phyloP scores from a whole-genome alignment of 179 eudicot species.

The Patellifolia procumbens region DNA sequence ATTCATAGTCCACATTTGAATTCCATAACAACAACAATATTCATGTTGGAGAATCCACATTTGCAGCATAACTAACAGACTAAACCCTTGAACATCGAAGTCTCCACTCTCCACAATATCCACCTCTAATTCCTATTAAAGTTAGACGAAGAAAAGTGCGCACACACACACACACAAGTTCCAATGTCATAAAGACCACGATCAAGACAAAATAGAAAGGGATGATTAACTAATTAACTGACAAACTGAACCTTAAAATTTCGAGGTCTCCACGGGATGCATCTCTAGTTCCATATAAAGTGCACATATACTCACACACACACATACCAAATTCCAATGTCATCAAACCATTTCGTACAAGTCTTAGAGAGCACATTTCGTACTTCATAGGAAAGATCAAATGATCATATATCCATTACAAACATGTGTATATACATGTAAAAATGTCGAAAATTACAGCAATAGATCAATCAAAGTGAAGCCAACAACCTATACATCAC shows the following conservation, averaged over 20 bases:
- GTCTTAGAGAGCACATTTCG: background rate
- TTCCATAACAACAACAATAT: background rate
- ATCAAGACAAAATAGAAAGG: background rate
- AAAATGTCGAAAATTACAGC: background rate
- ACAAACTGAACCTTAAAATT: background rate
- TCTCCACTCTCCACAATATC: too few species aligned
- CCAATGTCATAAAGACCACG: background rate
- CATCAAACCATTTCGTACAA: too few species aligned
- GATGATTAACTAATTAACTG: background rate
- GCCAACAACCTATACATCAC: constrained; percentile 1
- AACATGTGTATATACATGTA: constrained; percentile 2
- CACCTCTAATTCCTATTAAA: background rate
- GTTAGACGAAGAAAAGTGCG: background rate
- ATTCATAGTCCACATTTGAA: background rate
- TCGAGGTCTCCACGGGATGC: too few species aligned
- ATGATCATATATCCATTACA: background rate
- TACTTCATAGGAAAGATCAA: background rate
- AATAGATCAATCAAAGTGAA: background rate
- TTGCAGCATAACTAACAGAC: background rate
- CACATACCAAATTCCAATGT: too few species aligned
- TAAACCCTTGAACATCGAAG: background rate
- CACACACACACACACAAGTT: background rate
- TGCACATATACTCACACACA: too few species aligned
- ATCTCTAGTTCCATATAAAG: too few species aligned
- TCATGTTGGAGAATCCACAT: background rate